phyloP scores from a whole-genome alignment of 192 early-diverging fungal genomes.

The Entomortierella beljakovae region DNA sequence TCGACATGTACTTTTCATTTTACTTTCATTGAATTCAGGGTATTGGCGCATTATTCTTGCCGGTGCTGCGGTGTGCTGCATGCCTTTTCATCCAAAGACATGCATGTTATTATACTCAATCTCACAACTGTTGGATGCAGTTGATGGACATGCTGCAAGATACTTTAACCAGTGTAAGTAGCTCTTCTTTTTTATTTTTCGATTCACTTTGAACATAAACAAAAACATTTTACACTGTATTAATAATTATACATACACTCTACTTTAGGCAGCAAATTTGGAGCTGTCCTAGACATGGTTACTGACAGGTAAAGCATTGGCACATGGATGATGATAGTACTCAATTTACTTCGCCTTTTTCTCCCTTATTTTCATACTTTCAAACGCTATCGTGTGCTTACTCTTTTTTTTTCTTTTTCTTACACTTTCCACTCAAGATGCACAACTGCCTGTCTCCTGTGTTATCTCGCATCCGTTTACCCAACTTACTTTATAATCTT shows the following conservation, averaged over 20 bases:
- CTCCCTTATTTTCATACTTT: background rate
- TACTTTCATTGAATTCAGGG: conserved; percentile 58
- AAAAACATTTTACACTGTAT: too few species aligned
- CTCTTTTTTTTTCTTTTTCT: background rate
- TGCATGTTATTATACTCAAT: conserved; percentile 86
- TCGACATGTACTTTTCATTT: background rate
- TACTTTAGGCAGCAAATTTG: conserved; percentile 84
- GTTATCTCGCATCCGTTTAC: conserved; percentile 81
- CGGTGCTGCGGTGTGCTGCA: conserved; percentile 76
- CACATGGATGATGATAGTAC: background rate
- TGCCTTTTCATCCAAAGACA: conserved; percentile 76
- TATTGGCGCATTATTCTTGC: conserved; percentile 89
- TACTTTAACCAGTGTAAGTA: conserved; percentile 90
- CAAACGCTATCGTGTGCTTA: background rate
- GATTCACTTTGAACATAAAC: too few species aligned
- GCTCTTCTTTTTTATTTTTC: too few species aligned
- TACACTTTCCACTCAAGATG: too few species aligned
- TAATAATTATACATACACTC: too few species aligned
- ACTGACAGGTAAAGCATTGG: conserved; percentile 83
- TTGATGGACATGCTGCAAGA: conserved; percentile 95
- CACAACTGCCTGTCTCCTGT: conserved; percentile 93
- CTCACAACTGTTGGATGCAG: conserved; percentile 94
- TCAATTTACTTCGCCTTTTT: background rate
- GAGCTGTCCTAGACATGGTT: conserved; percentile 99
- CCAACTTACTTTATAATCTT: conserved; percentile 80